Base-by-base conservation (phyloP, 1,139 yeast genomes). In the Candida tunisiensis region DNA sequence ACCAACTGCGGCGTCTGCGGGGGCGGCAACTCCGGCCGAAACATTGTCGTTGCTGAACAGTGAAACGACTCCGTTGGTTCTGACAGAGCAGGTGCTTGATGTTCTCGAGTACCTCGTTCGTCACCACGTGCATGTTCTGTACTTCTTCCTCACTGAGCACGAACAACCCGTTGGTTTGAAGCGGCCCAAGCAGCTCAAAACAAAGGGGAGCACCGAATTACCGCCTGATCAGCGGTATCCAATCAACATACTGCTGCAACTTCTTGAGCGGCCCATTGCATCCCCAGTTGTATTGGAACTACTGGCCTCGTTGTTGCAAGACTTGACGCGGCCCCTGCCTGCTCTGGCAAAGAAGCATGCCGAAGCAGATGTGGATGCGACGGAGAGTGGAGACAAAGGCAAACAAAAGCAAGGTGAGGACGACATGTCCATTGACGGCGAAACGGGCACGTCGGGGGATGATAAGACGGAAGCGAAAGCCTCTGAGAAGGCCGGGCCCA, bases 91-190 rank as follows among this genome's bases (percentile, higher is more conserved):
- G 44, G 64, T 75, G 4, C 60, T 83, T 26, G 93, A 80, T 37
- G 74, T 79, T 1, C 53, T 83, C 18, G 80, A 75, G 37, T 73
- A 65, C 41, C 55, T 85, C 29, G 60, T 83, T 28, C 82, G 78
- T 31, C 61, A 71, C 26, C 79, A 74, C 37, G 62, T 65, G 12
- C 79, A 73, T 37, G 60, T 79, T 43, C 65, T 91, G 34, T 72
- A 73, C 41, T 83, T 73, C 43, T 73, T 85, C 44, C 57, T 85
- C 33, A 70, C 78, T 5, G 93, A 82, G 38, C 93, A 82, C 44
- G 94, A 83, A 21, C 64, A 62, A 27, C 9, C 57, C 16, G 41
- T 51, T 2, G 41, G 50, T 16, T n/a, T n/a, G n/a, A n/a, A n/a
- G n/a, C n/a, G n/a, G n/a, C n/a, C n/a, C n/a, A n/a, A n/a, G n/a